Conservation (phyloP, 2,329 filamentous ascomycete genomes). For the Penicillium aurantiogriseum region DNA sequence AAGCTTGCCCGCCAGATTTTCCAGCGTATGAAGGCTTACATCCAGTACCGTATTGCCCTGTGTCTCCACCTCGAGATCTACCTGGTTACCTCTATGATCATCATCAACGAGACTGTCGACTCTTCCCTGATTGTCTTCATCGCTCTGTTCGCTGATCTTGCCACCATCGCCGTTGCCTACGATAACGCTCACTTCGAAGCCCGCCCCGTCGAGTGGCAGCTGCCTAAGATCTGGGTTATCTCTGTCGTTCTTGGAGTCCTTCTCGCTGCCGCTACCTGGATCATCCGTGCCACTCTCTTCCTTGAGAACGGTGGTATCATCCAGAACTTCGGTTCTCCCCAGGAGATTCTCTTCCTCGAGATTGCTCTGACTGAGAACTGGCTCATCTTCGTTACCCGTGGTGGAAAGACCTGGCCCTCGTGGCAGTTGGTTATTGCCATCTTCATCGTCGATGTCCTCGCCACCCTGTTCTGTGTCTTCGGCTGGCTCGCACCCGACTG, state of each 20-base stretch:
- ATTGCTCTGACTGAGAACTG: conserved; percentile 92
- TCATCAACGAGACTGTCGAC: conserved; percentile 73
- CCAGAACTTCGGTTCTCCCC: conserved; percentile 70
- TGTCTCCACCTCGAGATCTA: conserved; percentile 74
- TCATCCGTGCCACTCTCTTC: conserved; percentile 69
- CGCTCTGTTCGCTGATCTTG: conserved; percentile 74
- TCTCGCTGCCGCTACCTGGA: conserved; percentile 69
- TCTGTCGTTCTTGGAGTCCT: conserved; percentile 58
- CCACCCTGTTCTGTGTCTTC: conserved; percentile 72
- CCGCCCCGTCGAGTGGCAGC: conserved; percentile 75
- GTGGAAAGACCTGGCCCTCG: conserved; percentile 69
- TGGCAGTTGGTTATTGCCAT: conserved; percentile 73
- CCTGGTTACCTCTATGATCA: conserved; percentile 74
- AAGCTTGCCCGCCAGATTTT: conserved; percentile 73
- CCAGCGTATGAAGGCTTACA: conserved; percentile 76
- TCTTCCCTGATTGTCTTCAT: conserved; percentile 76
- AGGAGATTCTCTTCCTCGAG: conserved; percentile 83
- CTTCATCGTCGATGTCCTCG: conserved; percentile 67
- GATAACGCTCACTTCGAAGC: conserved; percentile 75
- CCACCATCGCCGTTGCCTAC: conserved; percentile 75
- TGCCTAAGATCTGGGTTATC: conserved; percentile 80
- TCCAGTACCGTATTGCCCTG: conserved; percentile 73
- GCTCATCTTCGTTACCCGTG: conserved; percentile 95
- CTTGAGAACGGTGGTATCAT: conserved; percentile 69
- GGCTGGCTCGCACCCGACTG: conserved; percentile 65